phyloP scores from a whole-genome alignment of 768 basidiomycete genomes.

The Boletus pseudopeckii region DNA sequence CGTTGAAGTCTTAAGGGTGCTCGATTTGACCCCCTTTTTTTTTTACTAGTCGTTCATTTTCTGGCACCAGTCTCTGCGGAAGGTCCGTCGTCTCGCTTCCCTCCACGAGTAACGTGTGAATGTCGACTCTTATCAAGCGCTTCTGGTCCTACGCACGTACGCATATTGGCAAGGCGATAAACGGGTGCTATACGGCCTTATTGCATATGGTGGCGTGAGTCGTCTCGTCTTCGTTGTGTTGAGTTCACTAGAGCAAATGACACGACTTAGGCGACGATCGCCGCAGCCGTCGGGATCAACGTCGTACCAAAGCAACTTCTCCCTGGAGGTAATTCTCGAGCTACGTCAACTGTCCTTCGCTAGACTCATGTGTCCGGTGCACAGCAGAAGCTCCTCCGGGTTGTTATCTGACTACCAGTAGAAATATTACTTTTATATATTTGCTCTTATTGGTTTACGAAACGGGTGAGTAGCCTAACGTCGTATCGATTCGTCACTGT shows the following conservation, averaged over 20 bases:
- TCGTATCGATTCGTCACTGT: no score
- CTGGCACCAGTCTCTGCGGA: slow-evolving; percentile 5
- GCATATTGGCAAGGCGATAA: slow-evolving; percentile 20
- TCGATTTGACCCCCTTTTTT: neutral
- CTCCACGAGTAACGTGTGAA: neutral
- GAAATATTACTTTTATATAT: slow-evolving; percentile 7
- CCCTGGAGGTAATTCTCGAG: neutral
- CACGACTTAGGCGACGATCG: slow-evolving; percentile 4
- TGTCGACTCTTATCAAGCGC: neutral
- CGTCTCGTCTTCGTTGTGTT: no score
- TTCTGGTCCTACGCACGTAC: slow-evolving; percentile 18
- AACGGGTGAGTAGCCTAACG: neutral
- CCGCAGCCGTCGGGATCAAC: neutral
- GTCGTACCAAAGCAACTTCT: slow-evolving; percentile 2
- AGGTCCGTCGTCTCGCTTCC: neutral
- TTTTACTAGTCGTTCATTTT: slow-evolving; percentile 5
- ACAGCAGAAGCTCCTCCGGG: neutral
- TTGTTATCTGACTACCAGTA: neutral
- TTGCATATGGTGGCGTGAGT: slow-evolving; percentile 9
- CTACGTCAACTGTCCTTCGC: neutral
- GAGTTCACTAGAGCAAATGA: neutral
- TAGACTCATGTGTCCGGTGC: neutral
- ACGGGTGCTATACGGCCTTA: slow-evolving; percentile 10
- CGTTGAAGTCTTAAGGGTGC: neutral
- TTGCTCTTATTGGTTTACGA: slow-evolving; percentile 11